Evolutionary conservation across 2,329 filamentous ascomycete genomes (phyloP), one percentile per base, ranked within the genome.

Genomic region (Fusarium mangiferae): DNA sequence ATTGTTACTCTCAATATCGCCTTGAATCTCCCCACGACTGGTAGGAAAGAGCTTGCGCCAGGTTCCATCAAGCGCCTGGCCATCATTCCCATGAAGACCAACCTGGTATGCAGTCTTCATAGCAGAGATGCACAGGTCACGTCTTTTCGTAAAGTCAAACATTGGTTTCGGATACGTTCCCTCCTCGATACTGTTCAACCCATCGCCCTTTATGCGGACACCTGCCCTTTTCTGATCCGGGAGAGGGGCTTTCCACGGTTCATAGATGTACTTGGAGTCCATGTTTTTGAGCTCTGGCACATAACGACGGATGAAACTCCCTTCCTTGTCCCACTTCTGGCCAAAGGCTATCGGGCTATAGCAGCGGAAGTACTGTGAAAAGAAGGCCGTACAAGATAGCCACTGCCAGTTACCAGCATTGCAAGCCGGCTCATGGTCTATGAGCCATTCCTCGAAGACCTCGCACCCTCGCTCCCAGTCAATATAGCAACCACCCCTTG

Each of bases 341-440:
- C 90, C 90, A 77, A 95, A 95, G 0, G 91, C 88, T 22, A 95
- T 81, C 0, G 93, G 93, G 55, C 86, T 89, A 78, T 94, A 94
- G 76, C 90, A 91, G 4, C 92, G 87, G 77, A 88, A 93, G 82
- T 91, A 94, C 78, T 93, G 91, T 1, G 88, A 82, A 82, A 90
- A 95, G 81, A 95, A 95, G 0, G 93, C 93, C 0, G 91, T 91
- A 79, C 93, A 95, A 64, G 87, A 89, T 13, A 95, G 82, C 93
- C 93, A 94, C 79, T 94, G 92, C 92, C 92, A 94, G 78, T 94
- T 94, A 0, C 92, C 92, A 2, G 87, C 87, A 76, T 94, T 94
- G 79, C 91, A 93, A 4, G 92, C 90, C 0, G 90, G 86, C 79
- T 94, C 92, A 78, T 94, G 93, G 78, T 95, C 93, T 54, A 95